Evolutionary conservation across 352 stramenopile genomes (phyloP), one percentile per base, ranked within the genome.

Genomic region (Porosira glacialis): DNA sequence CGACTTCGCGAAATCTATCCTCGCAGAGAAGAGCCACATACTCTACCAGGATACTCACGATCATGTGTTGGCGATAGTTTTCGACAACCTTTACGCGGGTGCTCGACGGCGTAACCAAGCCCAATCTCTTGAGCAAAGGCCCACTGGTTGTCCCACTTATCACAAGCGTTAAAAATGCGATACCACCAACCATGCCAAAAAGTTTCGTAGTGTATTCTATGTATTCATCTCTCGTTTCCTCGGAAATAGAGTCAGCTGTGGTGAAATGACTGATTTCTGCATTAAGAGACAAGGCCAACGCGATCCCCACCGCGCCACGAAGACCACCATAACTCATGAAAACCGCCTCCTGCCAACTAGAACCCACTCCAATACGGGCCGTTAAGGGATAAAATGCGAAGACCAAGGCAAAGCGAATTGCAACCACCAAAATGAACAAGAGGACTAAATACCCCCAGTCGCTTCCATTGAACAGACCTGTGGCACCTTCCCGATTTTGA

Each of bases 261-360:
- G 59, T 70, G 51, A 59, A 47, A 55, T 72, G 22, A 56, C 52
- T 41, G 6, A 88, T 69, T 69, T 87, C 63, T 52, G 81, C 63
- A 49, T 86, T 65, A 15, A 93, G 68, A 33, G 82, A 60, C 0
- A 93, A 69, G 11, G 80, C 84, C 8, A 93, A 58, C 28, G 81
- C 74, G 44, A 93, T 85, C 17, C 85, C 87, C 8, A 93, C 84
- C 10, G 82, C 80, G 28, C 88, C 88, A 39, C 88, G 68, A 3
- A 93, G 65, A 2, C 87, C 88, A 43, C 75, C 80, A 62, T 76
- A 93, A 10, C 80, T 70, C 59, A 81, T 72, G 38, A 93, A 90
- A 7, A 59, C 43, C n/a, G 52, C 52, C 41, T 77, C 67, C 2
- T 56, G 39, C 67, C 59, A 71, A 22, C 62, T 77, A 31, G 33